Percentiles rank a stretch among this genome's conserved stretches.
Conservation (phyloP, 768 basidiomycete species). For the Mycena capillaripes region DNA sequence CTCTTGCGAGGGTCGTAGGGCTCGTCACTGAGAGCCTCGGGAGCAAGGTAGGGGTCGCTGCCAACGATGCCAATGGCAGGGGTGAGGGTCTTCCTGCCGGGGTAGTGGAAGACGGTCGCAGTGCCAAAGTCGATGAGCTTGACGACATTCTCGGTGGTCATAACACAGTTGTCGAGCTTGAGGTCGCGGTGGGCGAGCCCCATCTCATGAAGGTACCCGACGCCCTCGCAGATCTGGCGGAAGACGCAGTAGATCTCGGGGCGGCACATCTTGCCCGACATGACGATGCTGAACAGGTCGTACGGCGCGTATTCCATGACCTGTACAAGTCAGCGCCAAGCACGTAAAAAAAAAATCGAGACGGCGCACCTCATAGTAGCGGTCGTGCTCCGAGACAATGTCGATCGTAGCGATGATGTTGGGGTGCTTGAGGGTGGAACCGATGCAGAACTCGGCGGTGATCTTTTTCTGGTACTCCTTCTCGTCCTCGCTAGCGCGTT, state of each 20-base stretch:
- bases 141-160: constrained; percentile 94
- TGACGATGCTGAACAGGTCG: constrained; percentile 98
- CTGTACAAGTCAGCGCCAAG: constrained; percentile 56
- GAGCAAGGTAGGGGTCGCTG: constrained; percentile 97
- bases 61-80: constrained; percentile 94
- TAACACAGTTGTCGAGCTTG: constrained; percentile 99
- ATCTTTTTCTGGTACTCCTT: constrained; percentile 99
- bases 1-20: constrained; percentile 96
- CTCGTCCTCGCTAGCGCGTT: constrained; percentile 88
- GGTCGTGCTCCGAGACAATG: constrained; percentile 97
- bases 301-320: constrained; percentile 99
- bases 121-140: constrained; percentile 99
- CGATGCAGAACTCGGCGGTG: constrained; percentile 98
- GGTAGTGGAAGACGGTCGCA: constrained; percentile 98
- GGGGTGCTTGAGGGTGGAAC: constrained; percentile 91
- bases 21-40: constrained; percentile 88
- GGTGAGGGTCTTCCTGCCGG: constrained; percentile 80
- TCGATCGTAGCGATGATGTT: constrained; percentile 99
- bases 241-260: constrained; percentile 99
- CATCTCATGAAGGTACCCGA: constrained; percentile 97
- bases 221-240: constrained; percentile 97
- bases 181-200: constrained; percentile 98
- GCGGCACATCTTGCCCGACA: constrained; percentile 98
- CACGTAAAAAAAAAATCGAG: background rate
- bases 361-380: constrained; percentile 97